phyloP scores from a whole-genome alignment of 2,329 filamentous ascomycete species.

The Thielaviopsis populi region DNA sequence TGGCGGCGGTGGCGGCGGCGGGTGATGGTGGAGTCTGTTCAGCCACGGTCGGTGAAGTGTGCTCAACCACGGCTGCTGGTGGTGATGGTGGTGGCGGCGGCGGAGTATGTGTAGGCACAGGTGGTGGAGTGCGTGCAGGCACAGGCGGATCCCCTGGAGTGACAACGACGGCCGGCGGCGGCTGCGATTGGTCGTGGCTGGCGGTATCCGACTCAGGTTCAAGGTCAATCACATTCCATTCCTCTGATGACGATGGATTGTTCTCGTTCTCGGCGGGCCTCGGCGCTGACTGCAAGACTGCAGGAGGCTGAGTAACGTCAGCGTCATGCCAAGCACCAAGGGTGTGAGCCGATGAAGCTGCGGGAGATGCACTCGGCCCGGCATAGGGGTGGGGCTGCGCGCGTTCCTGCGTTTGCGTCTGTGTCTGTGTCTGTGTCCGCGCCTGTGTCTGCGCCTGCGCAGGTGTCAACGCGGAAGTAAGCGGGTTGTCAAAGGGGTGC shows the following conservation, averaged over 20 bases:
- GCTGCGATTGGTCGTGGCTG: not conserved
- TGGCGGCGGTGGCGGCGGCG: not conserved
- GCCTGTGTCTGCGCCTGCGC: not conserved
- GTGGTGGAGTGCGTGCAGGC: not conserved
- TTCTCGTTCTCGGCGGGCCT: not conserved
- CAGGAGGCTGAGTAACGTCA: conserved; percentile 5
- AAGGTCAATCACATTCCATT: conserved; percentile 38
- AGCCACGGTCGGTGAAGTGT: not conserved
- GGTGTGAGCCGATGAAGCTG: conserved; percentile 8
- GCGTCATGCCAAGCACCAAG: conserved; percentile 9
- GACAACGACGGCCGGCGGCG: not conserved
- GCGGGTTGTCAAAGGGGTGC: not conserved
- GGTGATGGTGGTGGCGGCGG: not conserved
- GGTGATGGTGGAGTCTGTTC: not conserved
- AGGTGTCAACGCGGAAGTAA: not conserved
- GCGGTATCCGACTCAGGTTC: not conserved
- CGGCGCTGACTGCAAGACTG: not conserved
- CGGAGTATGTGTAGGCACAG: no score
- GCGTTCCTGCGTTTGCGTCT: no score
- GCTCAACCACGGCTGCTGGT: no score
- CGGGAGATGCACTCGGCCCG: not conserved
- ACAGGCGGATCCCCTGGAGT: not conserved
- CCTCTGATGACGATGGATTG: conserved; percentile 24
- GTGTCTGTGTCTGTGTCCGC: no score
- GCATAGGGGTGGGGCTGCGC: not conserved